Base-by-base conservation (phyloP, 1,284 basidiomycete species). In the Quambalaria eucalypti region DNA sequence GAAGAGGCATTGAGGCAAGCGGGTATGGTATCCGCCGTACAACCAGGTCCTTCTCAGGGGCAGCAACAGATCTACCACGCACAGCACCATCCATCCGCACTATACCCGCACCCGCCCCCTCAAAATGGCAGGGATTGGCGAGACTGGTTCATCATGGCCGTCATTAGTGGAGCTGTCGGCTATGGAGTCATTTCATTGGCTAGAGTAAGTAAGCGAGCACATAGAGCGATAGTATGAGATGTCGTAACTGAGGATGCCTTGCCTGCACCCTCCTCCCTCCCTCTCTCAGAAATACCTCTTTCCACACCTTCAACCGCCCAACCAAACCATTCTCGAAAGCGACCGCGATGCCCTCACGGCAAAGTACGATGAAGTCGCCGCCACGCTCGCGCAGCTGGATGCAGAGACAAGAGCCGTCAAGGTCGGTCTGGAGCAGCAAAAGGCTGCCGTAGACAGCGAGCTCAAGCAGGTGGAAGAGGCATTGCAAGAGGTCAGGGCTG, bases 311-410 rank as follows among this genome's bases (percentile, higher is more conserved):
- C 84, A 84, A 74, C 92, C 95, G 8, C 93, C 93, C 1, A 84
- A 86, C 2, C 82, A 85, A 2, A 88, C 88, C 19, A 87, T 89
- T 2, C 96, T 97, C 73, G 89, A 95, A 77, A 82, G 84, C 52
- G 91, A 95, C 61, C 84, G 87, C 25, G 84, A 89, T 62, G 85
- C 85, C 1, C 81, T 98, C 51, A 84, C 85, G 8, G 86, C 87
- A 31, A 90, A 96, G 69, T 98, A 96, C 74, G 93, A 97, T 76
- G 89, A 87, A 19, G 91, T 91, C 1, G 87, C 91, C 64, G 67
- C 71, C 12, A 78, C 79, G 54, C 79, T 81, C 7, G 76, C 85
- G 64, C 86, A 90, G 62, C 87, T 98, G 47, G 86, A 91, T 62
- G 78, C 81, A 0, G 85, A 87, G 62, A 86, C 89, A 0, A 80